Percentiles rank a stretch among this genome's conserved stretches.
These are phyloP conservation scores for Quercus cerris DNA, from an alignment of 306 rosid genomes.

Conservation along the genomic window DNA sequence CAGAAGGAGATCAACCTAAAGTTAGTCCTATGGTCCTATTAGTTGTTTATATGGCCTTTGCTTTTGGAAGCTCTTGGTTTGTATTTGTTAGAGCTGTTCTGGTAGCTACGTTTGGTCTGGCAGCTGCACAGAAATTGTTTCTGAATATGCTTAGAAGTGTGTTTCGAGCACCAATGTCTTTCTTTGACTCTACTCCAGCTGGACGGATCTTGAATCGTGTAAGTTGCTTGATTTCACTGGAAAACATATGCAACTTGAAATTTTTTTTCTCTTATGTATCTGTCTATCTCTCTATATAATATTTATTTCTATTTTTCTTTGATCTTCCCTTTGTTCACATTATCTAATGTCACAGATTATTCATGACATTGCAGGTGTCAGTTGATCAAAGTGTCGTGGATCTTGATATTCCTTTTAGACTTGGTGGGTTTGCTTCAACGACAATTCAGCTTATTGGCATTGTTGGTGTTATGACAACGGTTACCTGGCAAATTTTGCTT, in stretches of 20 bases:
- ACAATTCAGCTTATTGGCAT: constrained; percentile 92
- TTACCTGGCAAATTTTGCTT: constrained; percentile 94
- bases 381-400: constrained; percentile 97
- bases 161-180: constrained; percentile 88
- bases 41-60: constrained; percentile 90
- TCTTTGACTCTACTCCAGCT: constrained; percentile 95
- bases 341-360: constrained; percentile 20
- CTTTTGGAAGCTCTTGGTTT: constrained; percentile 93
- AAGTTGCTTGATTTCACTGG: constrained; percentile 30
- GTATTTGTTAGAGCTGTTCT: constrained; percentile 79
- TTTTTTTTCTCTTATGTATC: background rate
- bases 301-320: background rate
- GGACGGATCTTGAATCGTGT: constrained; percentile 96
- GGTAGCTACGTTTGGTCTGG: constrained; percentile 94
- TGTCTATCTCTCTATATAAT: background rate
- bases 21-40: constrained; percentile 77
- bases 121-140: constrained; percentile 81
- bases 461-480: constrained; percentile 83
- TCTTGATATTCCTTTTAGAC: constrained; percentile 97
- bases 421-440: constrained; percentile 91
- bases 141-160: constrained; percentile 83
- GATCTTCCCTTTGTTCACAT: constrained; percentile 15
- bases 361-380: constrained; percentile 61
- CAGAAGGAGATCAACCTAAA: constrained; percentile 86
- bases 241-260: background rate